These are phyloP conservation scores for Fragaria iinumae DNA, from an alignment of 306 rosid genomes.

Conservation along the genomic window DNA sequence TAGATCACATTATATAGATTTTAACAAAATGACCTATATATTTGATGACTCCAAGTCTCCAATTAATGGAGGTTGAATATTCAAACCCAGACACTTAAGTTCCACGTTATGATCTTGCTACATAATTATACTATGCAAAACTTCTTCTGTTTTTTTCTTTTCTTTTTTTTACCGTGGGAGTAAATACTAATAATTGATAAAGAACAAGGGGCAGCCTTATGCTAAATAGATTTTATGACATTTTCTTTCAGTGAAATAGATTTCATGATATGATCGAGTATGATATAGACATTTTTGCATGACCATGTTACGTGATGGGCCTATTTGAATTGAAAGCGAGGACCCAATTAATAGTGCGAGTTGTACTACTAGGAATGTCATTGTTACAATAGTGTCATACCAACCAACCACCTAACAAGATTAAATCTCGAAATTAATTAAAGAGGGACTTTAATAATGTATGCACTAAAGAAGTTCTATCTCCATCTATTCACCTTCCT, in stretches of 20 bases:
- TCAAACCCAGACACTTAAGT: not conserved
- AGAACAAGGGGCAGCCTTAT: not conserved
- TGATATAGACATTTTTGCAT: not conserved
- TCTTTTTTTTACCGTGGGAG: not conserved
- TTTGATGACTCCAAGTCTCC: not conserved
- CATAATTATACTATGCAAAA: not conserved
- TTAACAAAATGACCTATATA: not conserved
- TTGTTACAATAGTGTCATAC: not conserved
- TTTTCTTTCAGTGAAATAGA: not conserved
- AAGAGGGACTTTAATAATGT: not conserved
- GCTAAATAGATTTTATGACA: not conserved
- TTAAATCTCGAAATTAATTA: not conserved
- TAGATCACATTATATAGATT: not conserved
- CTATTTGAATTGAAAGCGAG: not conserved
- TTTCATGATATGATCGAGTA: not conserved
- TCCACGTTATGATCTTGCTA: not conserved
- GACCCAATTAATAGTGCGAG: not conserved
- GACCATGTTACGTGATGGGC: not conserved
- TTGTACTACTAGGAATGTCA: not conserved
- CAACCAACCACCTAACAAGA: not conserved
- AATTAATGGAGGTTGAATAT: not conserved
- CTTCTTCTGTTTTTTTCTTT: not conserved
- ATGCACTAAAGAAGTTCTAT: not conserved
- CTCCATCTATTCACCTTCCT: not conserved
- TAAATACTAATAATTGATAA: not conserved